phyloP scores from a whole-genome alignment of 768 basidiomycete genomes.

The Sistotremastrum niveocremeum region DNA sequence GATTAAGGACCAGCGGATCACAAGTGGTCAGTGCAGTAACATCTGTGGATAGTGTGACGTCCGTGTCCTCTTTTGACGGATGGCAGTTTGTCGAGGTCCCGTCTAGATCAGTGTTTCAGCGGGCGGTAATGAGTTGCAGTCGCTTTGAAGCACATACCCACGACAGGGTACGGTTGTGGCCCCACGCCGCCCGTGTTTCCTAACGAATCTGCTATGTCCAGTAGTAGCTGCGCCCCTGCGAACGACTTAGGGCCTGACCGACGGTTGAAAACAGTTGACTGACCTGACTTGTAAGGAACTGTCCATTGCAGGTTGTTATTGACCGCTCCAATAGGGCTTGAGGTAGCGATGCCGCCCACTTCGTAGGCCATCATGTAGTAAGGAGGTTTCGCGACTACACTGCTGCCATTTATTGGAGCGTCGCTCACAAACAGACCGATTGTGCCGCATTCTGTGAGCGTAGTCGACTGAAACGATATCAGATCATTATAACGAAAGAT shows the following conservation, averaged over 20 bases:
- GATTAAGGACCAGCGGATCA: slow-evolving; percentile 31
- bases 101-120: no score
- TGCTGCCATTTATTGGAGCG: background rate
- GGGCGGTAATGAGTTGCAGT: no score
- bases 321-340: slow-evolving; percentile 21
- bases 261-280: slow-evolving; percentile 5
- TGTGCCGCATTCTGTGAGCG: no score
- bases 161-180: slow-evolving; percentile 21
- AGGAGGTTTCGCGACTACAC: slow-evolving; percentile 18
- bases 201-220: slow-evolving; percentile 31
- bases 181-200: slow-evolving; percentile 30
- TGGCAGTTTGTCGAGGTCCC: no score
- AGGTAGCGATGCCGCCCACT: slow-evolving; percentile 21
- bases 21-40: slow-evolving; percentile 23
- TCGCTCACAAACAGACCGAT: no score
- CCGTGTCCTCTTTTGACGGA: no score
- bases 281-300: slow-evolving; percentile 27
- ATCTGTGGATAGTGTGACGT: slow-evolving; percentile 1
- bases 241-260: background rate
- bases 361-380: slow-evolving; percentile 32
- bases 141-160: slow-evolving; percentile 15
- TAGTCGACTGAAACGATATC: no score
- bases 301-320: slow-evolving; percentile 23
- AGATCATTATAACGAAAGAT: no score
- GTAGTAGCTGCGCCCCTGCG: slow-evolving; percentile 29